Evolutionary conservation across 495 filamentous ascomycete species (phyloP).

Genomic region (Neurospora sp.): DNA sequence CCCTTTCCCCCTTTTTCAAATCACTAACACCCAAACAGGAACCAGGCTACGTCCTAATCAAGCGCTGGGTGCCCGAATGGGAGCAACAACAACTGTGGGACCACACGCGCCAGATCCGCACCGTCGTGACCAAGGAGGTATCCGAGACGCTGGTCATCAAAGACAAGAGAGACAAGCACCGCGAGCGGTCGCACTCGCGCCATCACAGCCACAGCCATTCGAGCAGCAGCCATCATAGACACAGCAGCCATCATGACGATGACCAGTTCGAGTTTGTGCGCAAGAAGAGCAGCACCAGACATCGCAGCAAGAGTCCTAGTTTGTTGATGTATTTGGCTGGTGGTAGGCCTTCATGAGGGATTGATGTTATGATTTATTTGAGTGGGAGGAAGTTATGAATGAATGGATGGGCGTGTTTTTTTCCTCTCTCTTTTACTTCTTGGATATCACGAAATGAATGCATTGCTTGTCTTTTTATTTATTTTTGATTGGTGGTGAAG

Average conservation of each 20-base stretch:
- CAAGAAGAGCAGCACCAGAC: constrained; percentile 42
- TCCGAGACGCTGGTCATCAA: constrained; percentile 30
- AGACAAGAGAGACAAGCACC: constrained; percentile 26
- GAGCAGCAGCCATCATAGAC: constrained; percentile 31
- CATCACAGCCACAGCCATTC: constrained; percentile 39
- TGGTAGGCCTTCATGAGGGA: constrained; percentile 23
- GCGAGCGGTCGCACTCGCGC: constrained; percentile 22
- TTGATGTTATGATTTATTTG: background rate
- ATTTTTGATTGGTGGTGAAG: background rate
- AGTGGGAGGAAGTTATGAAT: background rate
- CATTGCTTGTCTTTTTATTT: background rate
- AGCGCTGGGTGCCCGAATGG: constrained; percentile 61
- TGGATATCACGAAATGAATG: background rate
- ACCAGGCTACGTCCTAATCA: constrained; percentile 64
- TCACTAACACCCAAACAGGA: constrained; percentile 38
- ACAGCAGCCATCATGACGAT: constrained; percentile 43
- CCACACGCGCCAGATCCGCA: constrained; percentile 56
- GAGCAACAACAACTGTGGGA: constrained; percentile 64
- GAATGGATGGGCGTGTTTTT: background rate
- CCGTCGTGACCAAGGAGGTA: constrained; percentile 24
- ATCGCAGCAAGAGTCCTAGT: constrained; percentile 36
- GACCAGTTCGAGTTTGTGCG: constrained; percentile 48
- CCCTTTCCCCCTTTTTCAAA: background rate
- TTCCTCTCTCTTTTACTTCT: background rate
- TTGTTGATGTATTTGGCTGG: constrained; percentile 41